phyloP scores from a whole-genome alignment of 2,329 filamentous ascomycete genomes.

The Botryotinia narcissicola region DNA sequence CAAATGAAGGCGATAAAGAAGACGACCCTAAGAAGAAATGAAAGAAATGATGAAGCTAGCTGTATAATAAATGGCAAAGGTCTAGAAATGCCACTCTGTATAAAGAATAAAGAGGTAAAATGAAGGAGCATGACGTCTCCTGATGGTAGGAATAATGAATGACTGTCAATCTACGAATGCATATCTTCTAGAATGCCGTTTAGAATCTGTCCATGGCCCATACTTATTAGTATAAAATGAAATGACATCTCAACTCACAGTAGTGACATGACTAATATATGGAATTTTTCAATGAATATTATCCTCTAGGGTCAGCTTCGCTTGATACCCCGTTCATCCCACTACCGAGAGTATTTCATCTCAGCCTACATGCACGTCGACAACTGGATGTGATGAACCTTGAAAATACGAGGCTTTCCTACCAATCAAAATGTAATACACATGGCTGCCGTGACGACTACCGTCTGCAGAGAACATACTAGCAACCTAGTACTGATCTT shows the following conservation, averaged over 20 bases:
- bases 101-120: constrained; percentile 1
- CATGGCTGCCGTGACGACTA: constrained; percentile 12
- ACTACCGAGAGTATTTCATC: not conserved
- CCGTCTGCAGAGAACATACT: not conserved
- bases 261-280: not conserved
- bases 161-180: constrained; percentile 8
- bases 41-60: not conserved
- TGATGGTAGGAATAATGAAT: constrained; percentile 16
- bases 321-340: constrained; percentile 2
- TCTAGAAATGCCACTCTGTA: constrained; percentile 12
- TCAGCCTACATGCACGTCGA: constrained; percentile 3
- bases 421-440: not conserved
- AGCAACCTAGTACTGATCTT: not conserved
- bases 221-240: constrained; percentile 18
- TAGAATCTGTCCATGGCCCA: constrained; percentile 11
- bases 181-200: not conserved
- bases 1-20: constrained; percentile 18
- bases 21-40: constrained; percentile 22
- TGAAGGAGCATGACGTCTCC: constrained; percentile 15
- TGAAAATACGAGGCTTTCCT: not conserved
- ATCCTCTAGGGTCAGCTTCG: not conserved
- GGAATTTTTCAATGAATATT: not conserved
- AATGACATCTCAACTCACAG: constrained; percentile 19
- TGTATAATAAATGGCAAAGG: constrained; percentile 16
- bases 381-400: not conserved